Evolutionary conservation across 2,329 filamentous ascomycete genomes (phyloP), one percentile per base, ranked within the genome.

Genomic region (Aureobasidium zeae): DNA sequence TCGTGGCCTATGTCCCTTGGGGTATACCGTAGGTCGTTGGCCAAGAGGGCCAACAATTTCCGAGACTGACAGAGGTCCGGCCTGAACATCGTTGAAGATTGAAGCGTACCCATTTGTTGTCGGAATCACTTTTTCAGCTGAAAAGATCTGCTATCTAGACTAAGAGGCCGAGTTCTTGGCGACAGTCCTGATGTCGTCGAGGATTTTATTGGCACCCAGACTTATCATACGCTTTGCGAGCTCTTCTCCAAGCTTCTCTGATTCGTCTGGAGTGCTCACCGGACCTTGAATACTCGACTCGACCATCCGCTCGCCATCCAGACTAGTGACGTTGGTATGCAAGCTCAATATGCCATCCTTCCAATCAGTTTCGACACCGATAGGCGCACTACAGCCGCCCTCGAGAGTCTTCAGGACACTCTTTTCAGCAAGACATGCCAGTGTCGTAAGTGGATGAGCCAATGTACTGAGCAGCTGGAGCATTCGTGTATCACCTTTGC

Each of bases 361-460:
- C 39, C 39, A 35, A 83, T 68, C 87, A 81, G 8, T 94, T 6
- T 44, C 29, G 2, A 44, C 87, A 13, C 89, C 88, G 50, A 96
- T 86, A 1, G 88, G 88, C 46, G 94, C 86, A 63, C 84, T 91
- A 68, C 88, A 96, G 7, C 89, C 89, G 46, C 89, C 88, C 61
- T 95, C 87, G 6, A 95, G 70, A n/a, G 78, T 78, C 38, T 86
- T 74, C 73, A 95, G 78, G 49, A 96, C 64, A 54, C 78, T 84
- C 37, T 88, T 72, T 68, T 95, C 88, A 0, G 85, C 83, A 49
- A 79, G 68, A 52, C 78, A 81, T 5, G 82, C 79, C 52, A 86
- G 65, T 51, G 76, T 79, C 0, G 82, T 81, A 42, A 76, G 65
- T 50, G 70, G 59, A 57, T 86, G 71, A 53, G 75, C 70, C 38